Evolutionary conservation across 352 stramenopile species (phyloP), one percentile per base, ranked within the genome.

Genomic region (Globisporangium echinulatum): DNA sequence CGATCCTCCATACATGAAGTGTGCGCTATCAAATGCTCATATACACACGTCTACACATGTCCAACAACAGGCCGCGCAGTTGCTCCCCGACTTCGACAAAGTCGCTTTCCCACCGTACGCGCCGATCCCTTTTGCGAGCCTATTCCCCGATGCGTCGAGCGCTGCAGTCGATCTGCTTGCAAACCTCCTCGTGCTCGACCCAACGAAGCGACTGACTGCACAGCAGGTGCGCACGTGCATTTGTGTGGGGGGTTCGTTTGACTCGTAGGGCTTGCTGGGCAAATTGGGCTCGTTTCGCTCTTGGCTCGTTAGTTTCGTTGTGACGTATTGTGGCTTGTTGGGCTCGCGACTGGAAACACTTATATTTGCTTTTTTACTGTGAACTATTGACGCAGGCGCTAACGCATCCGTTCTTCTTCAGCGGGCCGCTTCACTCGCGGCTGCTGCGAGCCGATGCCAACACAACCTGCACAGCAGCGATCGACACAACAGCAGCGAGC

Each of bases 71-170:
- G 68, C 71, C 47, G 76, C 82, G 9, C 46, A 64, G 10, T 51
- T 62, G 25, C 70, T 92, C 19, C 79, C 84, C 0, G 84, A 93
- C 62, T 89, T 79, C 54, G 61, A 64, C 71, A 91, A 93, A 59
- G 75, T 93, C 33, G 68, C 63, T 36, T 89, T 91, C 56, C 81
- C 81, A 10, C 52, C 63, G 14, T 91, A 86, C 58, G 48, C 64
- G 10, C 68, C 75, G 1, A 69, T 90, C 13, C 58, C 65, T 13
- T 64, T 87, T 48, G 36, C 36, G 5, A 66, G 66, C 5, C 17
- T 91, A 1, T 83, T 91, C 40, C 78, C 70, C 1, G 77, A 91
- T 38, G 72, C 65, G 6, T 59, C 70, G 1, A 15, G 39, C 13
- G 59, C 66, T 3, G 81, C 67, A 9, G 66, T 89, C 36, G 77